Percentiles rank a stretch among this genome's conserved stretches.
Evolutionary conservation across 768 basidiomycete genomes (phyloP).

Genomic region (Mycena venus): DNA sequence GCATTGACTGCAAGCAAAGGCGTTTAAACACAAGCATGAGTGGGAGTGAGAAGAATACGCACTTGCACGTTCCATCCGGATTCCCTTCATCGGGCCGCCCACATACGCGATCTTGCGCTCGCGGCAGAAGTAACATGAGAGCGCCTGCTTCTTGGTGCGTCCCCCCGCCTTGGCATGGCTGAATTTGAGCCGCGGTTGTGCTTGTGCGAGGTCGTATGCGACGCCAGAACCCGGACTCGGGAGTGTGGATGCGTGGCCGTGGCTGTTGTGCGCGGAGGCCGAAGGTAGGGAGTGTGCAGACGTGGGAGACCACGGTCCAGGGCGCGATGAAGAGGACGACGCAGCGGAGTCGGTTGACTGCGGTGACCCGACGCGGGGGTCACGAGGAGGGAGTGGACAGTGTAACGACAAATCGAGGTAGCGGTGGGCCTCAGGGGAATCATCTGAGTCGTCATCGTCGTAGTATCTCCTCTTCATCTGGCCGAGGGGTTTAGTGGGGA

Average conservation of each 20-base stretch:
- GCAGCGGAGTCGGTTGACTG: not conserved
- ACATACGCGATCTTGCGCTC: conserved; percentile 66
- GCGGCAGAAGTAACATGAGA: conserved; percentile 63
- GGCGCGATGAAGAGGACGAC: not conserved
- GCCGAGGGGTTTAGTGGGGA: not conserved
- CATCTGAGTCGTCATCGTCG: not conserved
- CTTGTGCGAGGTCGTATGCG: not conserved
- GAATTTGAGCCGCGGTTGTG: conserved; percentile 23
- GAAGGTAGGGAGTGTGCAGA: not conserved
- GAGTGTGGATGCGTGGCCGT: not conserved
- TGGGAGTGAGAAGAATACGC: conserved; percentile 31
- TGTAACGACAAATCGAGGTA: not conserved
- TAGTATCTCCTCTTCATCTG: not conserved
- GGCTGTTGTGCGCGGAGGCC: not conserved
- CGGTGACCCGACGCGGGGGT: not conserved
- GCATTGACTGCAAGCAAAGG: conserved; percentile 55
- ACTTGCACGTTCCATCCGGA: conserved; percentile 57
- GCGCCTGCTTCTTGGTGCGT: conserved; percentile 43
- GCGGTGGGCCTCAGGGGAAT: not conserved
- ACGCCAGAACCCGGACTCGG: not conserved
- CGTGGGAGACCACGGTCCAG: not conserved
- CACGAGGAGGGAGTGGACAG: not conserved
- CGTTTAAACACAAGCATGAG: not conserved
- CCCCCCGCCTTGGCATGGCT: conserved; percentile 27
- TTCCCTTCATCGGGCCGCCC: conserved; percentile 55